Percentiles rank a stretch among this genome's conserved stretches.
These are phyloP conservation scores for Prunella vulgaris DNA, from an alignment of 257 asterid genomes.

Conservation along the genomic window DNA sequence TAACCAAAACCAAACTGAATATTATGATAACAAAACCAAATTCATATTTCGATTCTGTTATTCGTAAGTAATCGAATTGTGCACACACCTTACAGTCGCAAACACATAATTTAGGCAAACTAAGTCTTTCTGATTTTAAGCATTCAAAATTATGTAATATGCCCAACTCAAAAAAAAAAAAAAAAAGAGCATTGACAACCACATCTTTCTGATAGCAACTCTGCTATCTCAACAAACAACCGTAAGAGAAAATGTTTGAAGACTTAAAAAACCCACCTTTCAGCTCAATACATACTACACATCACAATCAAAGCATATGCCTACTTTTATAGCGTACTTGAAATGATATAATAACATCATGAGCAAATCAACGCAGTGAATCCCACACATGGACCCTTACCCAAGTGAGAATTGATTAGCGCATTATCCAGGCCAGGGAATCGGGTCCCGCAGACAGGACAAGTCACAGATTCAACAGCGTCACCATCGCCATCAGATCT, in stretches of 20 bases:
- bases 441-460: slow-evolving; percentile 68
- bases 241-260: neutral
- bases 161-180: neutral
- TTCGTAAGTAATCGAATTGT: no score
- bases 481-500: slow-evolving; percentile 17
- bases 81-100: no score
- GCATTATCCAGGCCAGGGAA: slow-evolving; percentile 46
- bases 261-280: neutral
- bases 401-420: slow-evolving; percentile 74
- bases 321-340: neutral
- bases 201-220: neutral
- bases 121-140: neutral
- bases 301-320: neutral
- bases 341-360: neutral
- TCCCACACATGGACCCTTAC: slow-evolving; percentile 25
- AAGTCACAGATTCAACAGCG: slow-evolving; percentile 41
- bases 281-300: neutral
- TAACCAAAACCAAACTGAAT: no score
- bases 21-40: no score
- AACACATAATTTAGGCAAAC: neutral
- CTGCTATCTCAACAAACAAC: neutral
- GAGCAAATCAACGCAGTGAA: neutral
- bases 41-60: no score
- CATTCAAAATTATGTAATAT: neutral
- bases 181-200: neutral